phyloP scores from a whole-genome alignment of 108 stramenopile genomes.

The Discostella stelligeroides region DNA sequence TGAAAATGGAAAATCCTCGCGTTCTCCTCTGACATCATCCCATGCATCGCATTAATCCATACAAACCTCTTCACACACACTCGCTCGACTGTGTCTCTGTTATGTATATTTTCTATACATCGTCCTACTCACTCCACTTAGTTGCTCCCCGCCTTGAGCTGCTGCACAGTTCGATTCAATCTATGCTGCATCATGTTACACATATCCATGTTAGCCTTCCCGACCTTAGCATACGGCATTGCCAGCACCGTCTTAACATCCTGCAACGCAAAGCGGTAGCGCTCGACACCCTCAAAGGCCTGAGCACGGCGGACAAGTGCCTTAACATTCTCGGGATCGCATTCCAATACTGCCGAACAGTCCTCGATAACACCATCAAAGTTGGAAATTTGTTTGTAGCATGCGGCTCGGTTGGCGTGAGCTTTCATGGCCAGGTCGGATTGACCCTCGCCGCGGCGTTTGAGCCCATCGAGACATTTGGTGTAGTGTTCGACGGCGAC shows the following conservation, averaged over 20 bases:
- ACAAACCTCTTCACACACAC: background rate
- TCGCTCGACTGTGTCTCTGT: no score
- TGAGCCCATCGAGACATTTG: slow-evolving; percentile 88
- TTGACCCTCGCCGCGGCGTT: slow-evolving; percentile 60
- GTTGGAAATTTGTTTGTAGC: slow-evolving; percentile 99
- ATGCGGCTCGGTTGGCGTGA: slow-evolving; percentile 95
- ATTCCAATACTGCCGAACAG: slow-evolving; percentile 95
- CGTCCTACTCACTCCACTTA: background rate
- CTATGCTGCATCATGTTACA: slow-evolving; percentile 95
- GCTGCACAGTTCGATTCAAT: slow-evolving; percentile 92
- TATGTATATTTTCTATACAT: no score
- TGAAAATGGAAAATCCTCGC: no score
- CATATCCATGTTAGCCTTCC: slow-evolving; percentile 92
- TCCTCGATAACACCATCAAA: slow-evolving; percentile 97
- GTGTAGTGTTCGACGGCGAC: slow-evolving; percentile 93
- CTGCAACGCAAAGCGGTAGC: slow-evolving; percentile 96
- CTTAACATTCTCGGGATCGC: slow-evolving; percentile 96
- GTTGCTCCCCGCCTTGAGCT: slow-evolving; percentile 65
- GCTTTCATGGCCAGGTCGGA: slow-evolving; percentile 94
- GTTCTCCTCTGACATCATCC: no score
- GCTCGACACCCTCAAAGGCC: slow-evolving; percentile 97
- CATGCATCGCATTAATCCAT: no score
- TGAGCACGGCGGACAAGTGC: slow-evolving; percentile 97
- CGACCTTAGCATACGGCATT: slow-evolving; percentile 90
- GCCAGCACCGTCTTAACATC: slow-evolving; percentile 94